Percentiles rank a stretch among this genome's conserved stretches.
Evolutionary conservation across 257 asterid species (phyloP).

Genomic region (Solanum virginianum): DNA sequence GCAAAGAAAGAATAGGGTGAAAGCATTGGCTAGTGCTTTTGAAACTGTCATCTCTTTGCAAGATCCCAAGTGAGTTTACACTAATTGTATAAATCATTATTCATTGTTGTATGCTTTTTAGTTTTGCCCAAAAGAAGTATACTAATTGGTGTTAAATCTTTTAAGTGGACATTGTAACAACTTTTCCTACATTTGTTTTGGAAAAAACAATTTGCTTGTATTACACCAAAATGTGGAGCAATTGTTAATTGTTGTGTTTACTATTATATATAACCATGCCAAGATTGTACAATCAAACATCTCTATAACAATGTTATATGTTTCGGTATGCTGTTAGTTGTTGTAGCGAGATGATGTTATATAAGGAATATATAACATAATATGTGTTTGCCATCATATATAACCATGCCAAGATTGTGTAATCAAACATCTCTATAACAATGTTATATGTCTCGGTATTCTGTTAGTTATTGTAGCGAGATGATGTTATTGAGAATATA

Average conservation of each 20-base stretch:
- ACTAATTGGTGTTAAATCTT: neutral
- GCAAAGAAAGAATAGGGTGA: constrained; percentile 59
- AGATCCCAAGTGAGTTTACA: constrained; percentile 23
- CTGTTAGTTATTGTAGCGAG: neutral
- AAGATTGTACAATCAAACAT: neutral
- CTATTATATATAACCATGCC: neutral
- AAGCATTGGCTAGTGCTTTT: constrained; percentile 79
- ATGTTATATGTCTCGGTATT: neutral
- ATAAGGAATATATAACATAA: neutral
- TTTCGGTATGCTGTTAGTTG: neutral
- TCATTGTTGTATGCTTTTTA: neutral
- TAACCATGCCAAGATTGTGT: neutral
- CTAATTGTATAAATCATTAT: neutral
- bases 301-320: neutral
- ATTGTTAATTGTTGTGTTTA: neutral
- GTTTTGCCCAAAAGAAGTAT: neutral
- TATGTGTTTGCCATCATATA: neutral
- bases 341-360: neutral
- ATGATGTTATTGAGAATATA: neutral
- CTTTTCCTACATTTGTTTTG: neutral
- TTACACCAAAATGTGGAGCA: neutral
- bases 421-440: neutral
- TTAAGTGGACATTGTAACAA: neutral
- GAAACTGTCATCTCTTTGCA: constrained; percentile 63
- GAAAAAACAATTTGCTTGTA: neutral